Conservation (phyloP, 257 asterid genomes). For the Prunella vulgaris region DNA sequence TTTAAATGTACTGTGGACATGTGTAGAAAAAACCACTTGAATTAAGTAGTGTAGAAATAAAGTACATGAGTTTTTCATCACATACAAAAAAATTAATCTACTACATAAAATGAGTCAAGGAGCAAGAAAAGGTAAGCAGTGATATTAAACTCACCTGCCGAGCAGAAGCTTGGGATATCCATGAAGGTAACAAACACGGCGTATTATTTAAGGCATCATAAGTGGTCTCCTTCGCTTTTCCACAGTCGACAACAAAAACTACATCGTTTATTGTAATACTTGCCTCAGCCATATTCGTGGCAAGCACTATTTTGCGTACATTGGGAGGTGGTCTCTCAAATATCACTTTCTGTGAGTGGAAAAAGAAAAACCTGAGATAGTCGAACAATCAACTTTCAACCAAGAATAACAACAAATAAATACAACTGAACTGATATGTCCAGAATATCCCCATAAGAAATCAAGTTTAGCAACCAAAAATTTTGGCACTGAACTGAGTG, state of each 20-base stretch:
- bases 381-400: conserved; percentile 12
- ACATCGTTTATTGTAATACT: conserved; percentile 95
- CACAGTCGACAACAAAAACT: conserved; percentile 96
- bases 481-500: not conserved
- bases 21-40: conserved; percentile 8
- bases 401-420: not conserved
- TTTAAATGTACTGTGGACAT: conserved; percentile 5
- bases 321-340: conserved; percentile 89
- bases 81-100: not conserved
- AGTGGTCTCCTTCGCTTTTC: conserved; percentile 97
- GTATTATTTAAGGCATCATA: conserved; percentile 90
- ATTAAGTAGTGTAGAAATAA: not conserved
- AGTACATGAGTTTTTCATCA: conserved; percentile 1
- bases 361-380: conserved; percentile 14
- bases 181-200: conserved; percentile 91
- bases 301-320: conserved; percentile 91
- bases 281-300: conserved; percentile 99
- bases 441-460: not conserved
- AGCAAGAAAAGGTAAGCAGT: not conserved
- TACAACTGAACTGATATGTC: not conserved
- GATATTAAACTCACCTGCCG: conserved; percentile 65
- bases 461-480: conserved; percentile 10
- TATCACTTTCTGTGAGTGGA: conserved; percentile 70
- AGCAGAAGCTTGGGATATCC: conserved; percentile 99
- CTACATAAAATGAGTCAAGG: conserved; percentile 16